Conservation (phyloP, 2,329 filamentous ascomycete species). For the Fusarium foetens region DNA sequence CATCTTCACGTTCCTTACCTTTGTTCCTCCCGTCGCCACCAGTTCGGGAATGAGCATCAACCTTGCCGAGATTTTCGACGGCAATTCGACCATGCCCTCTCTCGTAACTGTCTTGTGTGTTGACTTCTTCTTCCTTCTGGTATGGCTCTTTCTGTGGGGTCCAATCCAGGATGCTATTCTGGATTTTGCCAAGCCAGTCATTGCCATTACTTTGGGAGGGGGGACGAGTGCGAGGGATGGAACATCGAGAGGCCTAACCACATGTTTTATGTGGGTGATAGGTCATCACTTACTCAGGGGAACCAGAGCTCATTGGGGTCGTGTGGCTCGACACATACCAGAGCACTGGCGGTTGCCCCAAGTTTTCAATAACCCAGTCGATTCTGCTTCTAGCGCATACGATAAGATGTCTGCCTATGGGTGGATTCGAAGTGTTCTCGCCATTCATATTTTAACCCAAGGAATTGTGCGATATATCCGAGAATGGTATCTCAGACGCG, state of each 20-base stretch:
- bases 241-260: conserved; percentile 75
- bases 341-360: conserved; percentile 58
- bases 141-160: conserved; percentile 89
- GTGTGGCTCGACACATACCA: conserved; percentile 58
- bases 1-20: conserved; percentile 91
- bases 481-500: conserved; percentile 72
- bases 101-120: conserved; percentile 85
- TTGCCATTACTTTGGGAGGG: conserved; percentile 89
- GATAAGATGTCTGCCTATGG: conserved; percentile 70
- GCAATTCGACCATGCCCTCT: conserved; percentile 85
- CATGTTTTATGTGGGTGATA: conserved; percentile 75
- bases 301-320: conserved; percentile 60
- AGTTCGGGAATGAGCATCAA: conserved; percentile 83
- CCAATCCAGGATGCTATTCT: conserved; percentile 88
- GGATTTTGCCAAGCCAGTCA: conserved; percentile 91
- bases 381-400: conserved; percentile 55
- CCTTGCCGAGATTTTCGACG: conserved; percentile 91
- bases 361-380: conserved; percentile 60
- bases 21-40: conserved; percentile 84
- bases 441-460: conserved; percentile 80
- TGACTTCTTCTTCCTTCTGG: conserved; percentile 82
- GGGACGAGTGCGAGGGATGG: conserved; percentile 76
- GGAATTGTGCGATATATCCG: conserved; percentile 76
- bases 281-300: conserved; percentile 63
- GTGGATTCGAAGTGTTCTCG: conserved; percentile 75